Base-by-base conservation (phyloP, 1,284 basidiomycete species). In the Moniliophthora roreri region DNA sequence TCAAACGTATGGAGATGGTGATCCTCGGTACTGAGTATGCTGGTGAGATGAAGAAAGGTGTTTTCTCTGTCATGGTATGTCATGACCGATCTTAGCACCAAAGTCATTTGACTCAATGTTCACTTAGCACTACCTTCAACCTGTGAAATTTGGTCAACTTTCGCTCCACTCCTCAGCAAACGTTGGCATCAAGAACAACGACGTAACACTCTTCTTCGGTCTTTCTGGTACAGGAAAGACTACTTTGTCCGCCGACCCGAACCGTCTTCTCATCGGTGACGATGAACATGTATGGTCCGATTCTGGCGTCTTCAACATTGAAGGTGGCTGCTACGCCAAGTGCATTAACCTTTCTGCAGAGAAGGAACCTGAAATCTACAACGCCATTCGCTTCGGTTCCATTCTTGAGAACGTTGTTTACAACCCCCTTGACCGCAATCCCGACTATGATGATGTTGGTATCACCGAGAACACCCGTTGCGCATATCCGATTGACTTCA, bases 1-100 rank as follows among this genome's bases (percentile, higher is more conserved):
- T 99, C 78, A 98, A 98, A 83, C 93, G 97, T 54, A 98, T 95
- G 91, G 97, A 99, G 77, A 99, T 99, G 96, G 95, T 99, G 69
- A 99, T 99, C 69, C 92, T 99, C 66, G 96, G 97, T 58, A 98
- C 97, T 53, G 96, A 99, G 73, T 99, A 99, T 73, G 97, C 97
- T 50, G 97, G 97, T 60, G 97, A 99, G 80, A 99, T 99, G 97
- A 99, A 99, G 82, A 99, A 99, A 87, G 97, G 97, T 73, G 93
- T 99, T 71, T 99, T 99, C 81, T 95, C 92, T 50, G 95, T 99
- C 66, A 99, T 99, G 97, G 86, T 85, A 62, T 41, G 74, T 63
- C 46, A 49, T 54, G 44, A 51, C 42, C 41, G 39, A 52, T 52
- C 58, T 52, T 37, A 50, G 51, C 42, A 53, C 58, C 50, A 51